Evolutionary conservation across 768 basidiomycete genomes (phyloP).

Genomic region (Tricholoma matsutake): DNA sequence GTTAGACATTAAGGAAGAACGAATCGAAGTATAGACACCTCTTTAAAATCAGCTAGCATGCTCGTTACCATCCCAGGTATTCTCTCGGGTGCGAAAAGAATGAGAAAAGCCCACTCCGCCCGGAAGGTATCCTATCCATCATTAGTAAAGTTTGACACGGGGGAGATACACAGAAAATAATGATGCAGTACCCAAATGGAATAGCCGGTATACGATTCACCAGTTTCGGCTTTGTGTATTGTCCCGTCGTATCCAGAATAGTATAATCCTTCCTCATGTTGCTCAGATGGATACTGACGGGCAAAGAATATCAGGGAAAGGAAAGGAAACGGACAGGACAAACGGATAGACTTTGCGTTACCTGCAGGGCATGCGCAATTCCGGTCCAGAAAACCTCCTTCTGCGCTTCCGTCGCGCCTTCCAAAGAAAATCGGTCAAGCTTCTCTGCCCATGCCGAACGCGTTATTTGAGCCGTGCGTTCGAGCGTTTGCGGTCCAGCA

Average conservation of each 20-base stretch:
- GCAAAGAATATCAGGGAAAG: not conserved
- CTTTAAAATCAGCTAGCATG: constrained; percentile 75
- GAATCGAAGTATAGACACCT: constrained; percentile 36
- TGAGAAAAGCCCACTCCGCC: constrained; percentile 76
- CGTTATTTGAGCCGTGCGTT: constrained; percentile 46
- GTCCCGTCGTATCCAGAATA: constrained; percentile 76
- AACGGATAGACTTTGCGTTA: constrained; percentile 11
- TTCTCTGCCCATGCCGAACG: constrained; percentile 58
- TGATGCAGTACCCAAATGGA: constrained; percentile 62
- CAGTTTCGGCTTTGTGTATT: constrained; percentile 44
- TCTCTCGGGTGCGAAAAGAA: constrained; percentile 72
- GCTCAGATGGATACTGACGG: constrained; percentile 73
- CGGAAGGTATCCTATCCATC: constrained; percentile 70
- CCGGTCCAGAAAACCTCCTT: constrained; percentile 57
- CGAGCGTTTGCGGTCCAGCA: constrained; percentile 31
- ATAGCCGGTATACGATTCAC: constrained; percentile 76
- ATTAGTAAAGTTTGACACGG: not conserved
- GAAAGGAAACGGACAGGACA: constrained; percentile 1
- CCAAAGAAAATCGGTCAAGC: constrained; percentile 46
- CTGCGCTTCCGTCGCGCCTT: constrained; percentile 46
- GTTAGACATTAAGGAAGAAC: not conserved
- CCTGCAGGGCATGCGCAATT: constrained; percentile 62
- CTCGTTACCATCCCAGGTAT: constrained; percentile 72
- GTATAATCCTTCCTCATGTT: constrained; percentile 61
- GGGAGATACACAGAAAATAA: not conserved